Evolutionary conservation across 2,329 filamentous ascomycete species (phyloP).

Genomic region (Diaporthe sp.): DNA sequence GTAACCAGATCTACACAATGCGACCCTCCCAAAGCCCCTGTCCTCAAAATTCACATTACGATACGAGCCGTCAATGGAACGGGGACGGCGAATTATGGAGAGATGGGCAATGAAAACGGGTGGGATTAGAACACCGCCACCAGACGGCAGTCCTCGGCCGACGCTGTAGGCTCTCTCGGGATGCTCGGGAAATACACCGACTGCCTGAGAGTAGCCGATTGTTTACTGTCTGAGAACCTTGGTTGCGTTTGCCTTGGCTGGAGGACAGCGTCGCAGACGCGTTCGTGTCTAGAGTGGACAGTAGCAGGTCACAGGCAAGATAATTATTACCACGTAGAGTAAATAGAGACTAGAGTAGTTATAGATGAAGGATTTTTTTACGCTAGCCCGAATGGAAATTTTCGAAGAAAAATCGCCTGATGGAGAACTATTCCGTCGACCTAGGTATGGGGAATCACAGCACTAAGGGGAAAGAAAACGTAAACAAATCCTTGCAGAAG

Average conservation of each 20-base stretch:
- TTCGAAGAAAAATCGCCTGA: neutral
- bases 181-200: conserved; percentile 16
- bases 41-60: too few relatives aligned
- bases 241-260: neutral
- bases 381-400: neutral
- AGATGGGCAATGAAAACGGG: neutral
- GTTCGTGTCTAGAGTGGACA: too few relatives aligned
- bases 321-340: too few relatives aligned
- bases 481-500: neutral
- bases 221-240: neutral
- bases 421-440: neutral
- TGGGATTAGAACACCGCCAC: neutral
- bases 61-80: neutral
- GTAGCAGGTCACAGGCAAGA: neutral
- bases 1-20: neutral
- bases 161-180: conserved; percentile 9
- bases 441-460: too few relatives aligned
- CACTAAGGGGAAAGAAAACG: too few relatives aligned
- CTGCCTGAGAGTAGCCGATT: neutral
- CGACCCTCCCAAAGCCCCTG: neutral
- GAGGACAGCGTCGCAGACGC: neutral
- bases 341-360: too few relatives aligned
- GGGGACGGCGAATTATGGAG: neutral
- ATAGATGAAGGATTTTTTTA: neutral
- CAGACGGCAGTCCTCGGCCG: conserved; percentile 5